Conservation (phyloP, 306 rosid species). For the Geum urbanum region DNA sequence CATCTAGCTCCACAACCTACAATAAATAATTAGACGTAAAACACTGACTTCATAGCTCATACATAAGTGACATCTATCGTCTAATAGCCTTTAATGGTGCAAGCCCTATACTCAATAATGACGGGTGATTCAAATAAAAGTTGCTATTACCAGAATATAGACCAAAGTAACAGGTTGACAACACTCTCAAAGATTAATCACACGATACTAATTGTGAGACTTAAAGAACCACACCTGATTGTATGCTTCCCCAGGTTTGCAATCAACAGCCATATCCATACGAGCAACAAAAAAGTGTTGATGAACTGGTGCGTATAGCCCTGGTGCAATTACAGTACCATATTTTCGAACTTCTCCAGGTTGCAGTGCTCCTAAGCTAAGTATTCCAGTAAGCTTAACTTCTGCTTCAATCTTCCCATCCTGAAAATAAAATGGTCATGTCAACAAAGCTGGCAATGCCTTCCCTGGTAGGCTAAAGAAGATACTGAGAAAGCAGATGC, state of each 20-base stretch:
- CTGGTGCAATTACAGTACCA: conserved; percentile 88
- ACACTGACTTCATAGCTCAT: conserved; percentile 2
- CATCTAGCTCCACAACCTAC: conserved; percentile 81
- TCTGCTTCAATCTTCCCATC: conserved; percentile 93
- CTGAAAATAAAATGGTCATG: conserved; percentile 36
- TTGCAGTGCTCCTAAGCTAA: conserved; percentile 83
- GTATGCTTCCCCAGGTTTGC: conserved; percentile 86
- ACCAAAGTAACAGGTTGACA: not conserved
- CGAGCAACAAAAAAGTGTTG: conserved; percentile 91
- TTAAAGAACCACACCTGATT: conserved; percentile 59
- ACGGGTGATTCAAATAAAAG: not conserved
- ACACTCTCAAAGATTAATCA: not conserved
- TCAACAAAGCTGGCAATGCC: conserved; percentile 20
- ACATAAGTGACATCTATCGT: not conserved
- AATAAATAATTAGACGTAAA: conserved; percentile 11
- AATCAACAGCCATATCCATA: conserved; percentile 95
- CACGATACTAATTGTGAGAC: not conserved
- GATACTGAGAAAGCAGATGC: not conserved
- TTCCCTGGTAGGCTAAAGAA: not conserved
- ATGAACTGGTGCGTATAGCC: conserved; percentile 79
- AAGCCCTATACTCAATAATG: not conserved
- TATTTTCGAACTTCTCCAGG: conserved; percentile 84
- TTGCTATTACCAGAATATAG: not conserved
- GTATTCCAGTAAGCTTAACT: conserved; percentile 77
- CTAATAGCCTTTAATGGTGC: not conserved